Evolutionary conservation across 257 asterid genomes (phyloP), one percentile per base, ranked within the genome.

Genomic region (Solanum stenotomum): DNA sequence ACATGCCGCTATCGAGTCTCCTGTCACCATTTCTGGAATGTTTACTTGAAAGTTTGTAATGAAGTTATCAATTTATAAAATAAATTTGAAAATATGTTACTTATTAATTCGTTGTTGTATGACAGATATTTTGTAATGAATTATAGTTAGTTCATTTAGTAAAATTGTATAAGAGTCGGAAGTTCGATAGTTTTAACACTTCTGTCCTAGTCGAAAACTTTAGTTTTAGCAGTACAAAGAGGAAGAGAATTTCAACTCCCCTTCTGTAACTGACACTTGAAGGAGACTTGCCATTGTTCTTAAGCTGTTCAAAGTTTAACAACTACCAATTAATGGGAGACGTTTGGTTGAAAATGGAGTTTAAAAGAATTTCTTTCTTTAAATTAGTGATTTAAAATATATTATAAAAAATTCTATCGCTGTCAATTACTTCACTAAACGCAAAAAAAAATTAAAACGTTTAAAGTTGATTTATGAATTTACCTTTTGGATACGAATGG

Each of bases 401-500:
- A 56, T 56, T 18, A 56, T 59, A 59, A 59, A 22, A 8, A 22
- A 5, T 59, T 59, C 68, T 3, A 22, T 59, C 68, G 5, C 68
- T 8, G 68, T 59, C 27, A 59, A 22, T 56, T 56, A 59, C 63
- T 52, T 52, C 23, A 52, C 9, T 52, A 5, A 16, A 16, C 5
- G 25, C 0, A 16, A 59, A 59, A 56, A 6, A 0, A 0, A 5
- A 2, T 44, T 15, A 15, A 49, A 22, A 8, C 8, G 13, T 3
- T 59, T 59, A 59, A 59, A 59, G 67, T 59, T 8, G 25, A 22
- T 23, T 38, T 77, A 40, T 11, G 11, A 14, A 56, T 70, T 10
- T 91, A 94, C 96, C 98, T 92, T 49, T 89, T 89, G 22, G 98
- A 94, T 67, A 94, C 94, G n/a, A 93, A 94, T 44, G 96, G 98